Evolutionary conservation across 352 stramenopile species (phyloP).

Genomic region (Pythium sukuiense): DNA sequence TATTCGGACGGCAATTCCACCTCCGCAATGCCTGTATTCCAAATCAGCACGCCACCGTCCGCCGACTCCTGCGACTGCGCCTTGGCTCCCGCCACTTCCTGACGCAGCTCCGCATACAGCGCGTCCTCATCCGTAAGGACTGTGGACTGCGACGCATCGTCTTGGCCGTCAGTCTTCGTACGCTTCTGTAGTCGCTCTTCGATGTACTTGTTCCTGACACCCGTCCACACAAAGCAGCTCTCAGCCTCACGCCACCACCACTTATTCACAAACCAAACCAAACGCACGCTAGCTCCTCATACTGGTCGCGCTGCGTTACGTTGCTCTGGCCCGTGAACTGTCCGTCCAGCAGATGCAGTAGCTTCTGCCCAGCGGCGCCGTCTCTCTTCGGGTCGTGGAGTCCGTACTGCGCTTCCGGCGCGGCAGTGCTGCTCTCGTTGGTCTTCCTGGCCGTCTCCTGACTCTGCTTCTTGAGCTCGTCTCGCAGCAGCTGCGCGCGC

Average conservation of each 20-base stretch:
- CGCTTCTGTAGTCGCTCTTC: constrained; percentile 69
- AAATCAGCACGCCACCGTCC: constrained; percentile 68
- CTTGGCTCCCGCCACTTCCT: constrained; percentile 31
- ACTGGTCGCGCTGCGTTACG: constrained; percentile 61
- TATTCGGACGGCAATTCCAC: constrained; percentile 65
- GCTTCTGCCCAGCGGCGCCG: constrained; percentile 62
- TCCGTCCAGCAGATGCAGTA: constrained; percentile 69
- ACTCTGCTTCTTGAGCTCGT: constrained; percentile 31
- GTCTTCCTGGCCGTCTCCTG: constrained; percentile 11
- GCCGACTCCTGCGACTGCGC: constrained; percentile 33
- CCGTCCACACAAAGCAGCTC: background rate
- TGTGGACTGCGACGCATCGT: constrained; percentile 1
- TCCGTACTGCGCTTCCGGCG: constrained; percentile 40
- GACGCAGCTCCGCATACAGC: constrained; percentile 65
- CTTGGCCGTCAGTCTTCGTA: constrained; percentile 12
- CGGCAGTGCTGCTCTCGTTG: constrained; percentile 11
- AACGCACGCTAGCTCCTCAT: constrained; percentile 68
- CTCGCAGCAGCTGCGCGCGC: constrained; percentile 42
- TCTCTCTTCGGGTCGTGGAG: constrained; percentile 80
- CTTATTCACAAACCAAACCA: background rate
- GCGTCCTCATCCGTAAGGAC: constrained; percentile 54
- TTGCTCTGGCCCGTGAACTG: constrained; percentile 80
- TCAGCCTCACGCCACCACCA: background rate
- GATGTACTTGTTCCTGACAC: constrained; percentile 74
- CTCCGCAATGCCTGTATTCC: constrained; percentile 77